Base-by-base conservation (phyloP, 2,329 filamentous ascomycete genomes). In the Myriangium duriaei region DNA sequence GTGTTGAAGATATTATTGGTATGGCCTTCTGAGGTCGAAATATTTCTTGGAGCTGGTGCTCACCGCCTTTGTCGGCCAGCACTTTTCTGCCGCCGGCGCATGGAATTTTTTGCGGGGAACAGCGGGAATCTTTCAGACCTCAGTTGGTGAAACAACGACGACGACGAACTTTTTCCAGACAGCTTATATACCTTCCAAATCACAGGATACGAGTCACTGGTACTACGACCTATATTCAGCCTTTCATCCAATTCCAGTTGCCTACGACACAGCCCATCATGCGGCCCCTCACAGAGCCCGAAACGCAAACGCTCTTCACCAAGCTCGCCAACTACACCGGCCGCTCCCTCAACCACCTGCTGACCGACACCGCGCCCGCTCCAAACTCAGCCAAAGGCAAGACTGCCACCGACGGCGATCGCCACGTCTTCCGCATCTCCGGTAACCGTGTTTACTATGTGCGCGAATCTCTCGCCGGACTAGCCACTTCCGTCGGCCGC, bases 241-340 rank as follows among this genome's bases (percentile, higher is more conserved):
- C n/a, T n/a, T n/a, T n/a, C n/a, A n/a, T n/a, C n/a, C n/a, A n/a
- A n/a, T n/a, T n/a, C n/a, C n/a, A n/a, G n/a, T n/a, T n/a, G n/a
- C n/a, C n/a, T n/a, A n/a, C n/a, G n/a, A 26, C 21, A 7, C 7
- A 7, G 11, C 17, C 16, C 9, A 73, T 51, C 32, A 92, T 93
- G 84, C 75, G 85, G 40, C 74, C 80, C 37, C 74, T 94, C 48
- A 91, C 85, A 40, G 85, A 85, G 59, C 62, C 68, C 54, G 81
- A 86, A 63, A 82, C 79, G 42, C 76, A 78, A 58, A 82, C 81
- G 1, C 76, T 95, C 51, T 92, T 95, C 62, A 74, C 79, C 50
- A 94, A 96, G 68, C 76, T 98, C 29, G 91, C 91, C 42, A 83
- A 86, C 60, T 98, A 96, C 68, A 91, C 83, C 15, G 86, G 87